Evolutionary conservation across 2,329 filamentous ascomycete genomes (phyloP).

Genomic region (Phialocephala subalpina): DNA sequence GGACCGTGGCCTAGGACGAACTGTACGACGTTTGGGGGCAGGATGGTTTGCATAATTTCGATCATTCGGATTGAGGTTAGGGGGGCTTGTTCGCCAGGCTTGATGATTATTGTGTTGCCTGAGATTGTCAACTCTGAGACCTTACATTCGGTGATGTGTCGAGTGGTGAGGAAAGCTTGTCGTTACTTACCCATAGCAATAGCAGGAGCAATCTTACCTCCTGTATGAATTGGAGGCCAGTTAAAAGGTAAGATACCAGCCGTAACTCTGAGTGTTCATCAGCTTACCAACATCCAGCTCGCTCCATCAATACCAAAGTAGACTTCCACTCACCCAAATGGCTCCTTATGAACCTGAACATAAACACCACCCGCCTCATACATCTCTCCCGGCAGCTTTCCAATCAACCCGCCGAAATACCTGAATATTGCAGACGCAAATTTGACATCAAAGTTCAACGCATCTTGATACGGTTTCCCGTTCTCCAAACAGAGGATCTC

Average conservation of each 20-base stretch:
- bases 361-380: constrained; percentile 9
- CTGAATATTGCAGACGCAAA: constrained; percentile 5
- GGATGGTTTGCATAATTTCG: constrained; percentile 29
- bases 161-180: background rate
- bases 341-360: constrained; percentile 12
- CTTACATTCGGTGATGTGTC: background rate
- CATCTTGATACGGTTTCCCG: constrained; percentile 1
- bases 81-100: constrained; percentile 28
- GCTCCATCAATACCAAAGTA: background rate
- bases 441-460: background rate
- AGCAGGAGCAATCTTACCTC: constrained; percentile 4
- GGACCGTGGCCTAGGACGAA: background rate
- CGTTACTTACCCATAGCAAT: background rate
- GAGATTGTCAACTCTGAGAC: background rate
- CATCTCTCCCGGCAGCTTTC: constrained; percentile 9
- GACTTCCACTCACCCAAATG: background rate
- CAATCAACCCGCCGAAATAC: constrained; percentile 6
- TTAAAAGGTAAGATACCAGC: constrained; percentile 6
- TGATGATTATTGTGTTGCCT: constrained; percentile 14
- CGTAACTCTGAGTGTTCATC: background rate
- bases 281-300: background rate
- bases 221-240: constrained; percentile 9
- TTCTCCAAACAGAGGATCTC: background rate
- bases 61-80: constrained; percentile 29
- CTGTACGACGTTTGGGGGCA: constrained; percentile 30